These are phyloP conservation scores for Tuber indicum DNA, from an alignment of 495 filamentous ascomycete species.

Conservation along the genomic window DNA sequence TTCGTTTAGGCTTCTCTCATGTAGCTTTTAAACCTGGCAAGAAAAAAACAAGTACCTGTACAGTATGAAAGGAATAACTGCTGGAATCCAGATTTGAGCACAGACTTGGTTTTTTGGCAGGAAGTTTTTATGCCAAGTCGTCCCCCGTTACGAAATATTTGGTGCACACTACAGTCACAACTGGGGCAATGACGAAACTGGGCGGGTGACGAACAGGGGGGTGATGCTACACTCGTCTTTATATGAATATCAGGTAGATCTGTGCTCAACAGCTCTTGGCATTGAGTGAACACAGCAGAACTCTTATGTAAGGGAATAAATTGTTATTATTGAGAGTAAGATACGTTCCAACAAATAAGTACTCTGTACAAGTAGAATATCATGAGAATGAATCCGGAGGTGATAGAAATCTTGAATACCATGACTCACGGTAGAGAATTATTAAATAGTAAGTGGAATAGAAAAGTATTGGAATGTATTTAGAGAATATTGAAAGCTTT, in stretches of 20 bases:
- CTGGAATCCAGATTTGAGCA: no score
- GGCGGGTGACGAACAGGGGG: neutral
- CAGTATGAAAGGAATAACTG: no score
- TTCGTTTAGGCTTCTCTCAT: no score
- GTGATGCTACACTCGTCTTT: neutral
- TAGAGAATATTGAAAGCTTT: neutral
- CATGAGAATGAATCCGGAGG: neutral
- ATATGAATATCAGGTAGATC: neutral
- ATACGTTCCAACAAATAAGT: neutral
- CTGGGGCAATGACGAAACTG: neutral
- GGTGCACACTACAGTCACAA: neutral
- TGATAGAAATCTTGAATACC: neutral
- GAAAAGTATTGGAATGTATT: no score
- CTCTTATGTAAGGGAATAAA: neutral
- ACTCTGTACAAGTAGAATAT: neutral
- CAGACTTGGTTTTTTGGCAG: no score
- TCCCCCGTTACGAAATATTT: no score
- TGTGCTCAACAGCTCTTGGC: neutral
- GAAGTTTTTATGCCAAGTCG: no score
- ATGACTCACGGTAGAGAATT: neutral
- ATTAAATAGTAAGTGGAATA: neutral
- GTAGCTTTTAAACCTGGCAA: no score
- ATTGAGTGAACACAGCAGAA: neutral
- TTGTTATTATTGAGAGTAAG: neutral
- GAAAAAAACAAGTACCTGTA: no score